Base-by-base conservation (phyloP, 805 yeast species). In the Priceomyces medius region DNA sequence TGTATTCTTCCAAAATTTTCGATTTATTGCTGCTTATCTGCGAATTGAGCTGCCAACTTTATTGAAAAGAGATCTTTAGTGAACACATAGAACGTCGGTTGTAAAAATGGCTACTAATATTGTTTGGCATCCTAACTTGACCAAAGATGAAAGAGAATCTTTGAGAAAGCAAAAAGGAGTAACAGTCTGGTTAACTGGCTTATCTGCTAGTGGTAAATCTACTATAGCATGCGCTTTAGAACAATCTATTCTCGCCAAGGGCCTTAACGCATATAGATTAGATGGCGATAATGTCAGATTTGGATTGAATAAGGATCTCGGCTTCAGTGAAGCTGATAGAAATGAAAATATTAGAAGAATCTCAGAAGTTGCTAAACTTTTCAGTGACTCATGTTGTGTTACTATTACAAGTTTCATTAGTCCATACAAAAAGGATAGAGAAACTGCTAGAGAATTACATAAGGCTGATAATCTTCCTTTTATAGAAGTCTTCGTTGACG, bases 221-320 rank as follows among this genome's bases (percentile, higher is more conserved):
- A 91, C 97, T 37, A 85, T 91, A 58, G 97, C 97, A 0, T 87
- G 96, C 63, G 97, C 96, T 7, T 73, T 91, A 40, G 98, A 91
- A 66, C 93, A 87, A 67, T 71, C 79, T 37, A 69, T 91, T 43
- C 73, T 91, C 48, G 79, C 83, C 53, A 75, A 78, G 51, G 83
- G 84, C 20, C 65, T 85, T 50, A 76, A 80, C 49, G 78, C 96
- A 16, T 91, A 91, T 71, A 81, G 98, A 62, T 72, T 91, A 50
- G 98, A 91, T 61, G 98, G 90, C 55, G 98, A 91, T 67, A 91
- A 91, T 64, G 78, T 91, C 53, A 80, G 98, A 54, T 91, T 91
- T 59, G 98, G 98, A 2, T 74, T 91, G 57, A 91, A 91, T 77
- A 90, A 89, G 65, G 97, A 91, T 65, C 76, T 91, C 51, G 98